Base-by-base conservation (phyloP, 2,329 filamentous ascomycete species). In the Pyrenophora graminea region DNA sequence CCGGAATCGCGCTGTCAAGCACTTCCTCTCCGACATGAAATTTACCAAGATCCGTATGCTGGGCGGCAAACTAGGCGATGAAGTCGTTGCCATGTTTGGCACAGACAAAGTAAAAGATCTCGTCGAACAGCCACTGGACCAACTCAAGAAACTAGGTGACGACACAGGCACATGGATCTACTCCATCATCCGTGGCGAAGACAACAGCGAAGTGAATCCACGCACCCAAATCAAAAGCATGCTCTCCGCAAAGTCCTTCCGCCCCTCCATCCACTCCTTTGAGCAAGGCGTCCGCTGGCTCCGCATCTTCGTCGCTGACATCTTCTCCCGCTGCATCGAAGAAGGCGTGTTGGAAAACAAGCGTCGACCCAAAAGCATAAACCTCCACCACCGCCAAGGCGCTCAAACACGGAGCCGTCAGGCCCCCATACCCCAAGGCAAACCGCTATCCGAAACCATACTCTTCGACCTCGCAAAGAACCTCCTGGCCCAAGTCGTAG, bases 141-240 rank as follows among this genome's bases (percentile, higher is more conserved):
- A 90, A 62, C 89, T 92, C 73, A 81, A 83, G 33, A 89, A 86
- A 63, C 75, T 97, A 15, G 90, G 90, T 3, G 88, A 93, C 45
- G 91, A 96, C 38, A 94, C 89, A 0, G 93, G 90, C 1, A 79
- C 81, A 3, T 97, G 92, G 91, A 79, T 97, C 9, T 88, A 96
- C 74, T 85, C 88, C 47, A 88, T 87, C 9, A 87, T 97, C 45
- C 85, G 94, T 9, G 94, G 94, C 1, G 85, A 92, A 54, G 94
- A 99, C 71, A 78, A 80, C 42, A 94, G 88, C 63, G 92, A 97
- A 72, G 91, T 99, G 59, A 97, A 91, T 66, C 84, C 91, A 23
- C 82, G 93, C 44, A 96, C 91, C 1, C 90, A 94, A 66, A 96
- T 97, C 77, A 97, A 97, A 72, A 94, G 89, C 13, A 97, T 99